Evolutionary conservation across 495 filamentous ascomycete species (phyloP).

Genomic region (Aspergillus homomorphus): DNA sequence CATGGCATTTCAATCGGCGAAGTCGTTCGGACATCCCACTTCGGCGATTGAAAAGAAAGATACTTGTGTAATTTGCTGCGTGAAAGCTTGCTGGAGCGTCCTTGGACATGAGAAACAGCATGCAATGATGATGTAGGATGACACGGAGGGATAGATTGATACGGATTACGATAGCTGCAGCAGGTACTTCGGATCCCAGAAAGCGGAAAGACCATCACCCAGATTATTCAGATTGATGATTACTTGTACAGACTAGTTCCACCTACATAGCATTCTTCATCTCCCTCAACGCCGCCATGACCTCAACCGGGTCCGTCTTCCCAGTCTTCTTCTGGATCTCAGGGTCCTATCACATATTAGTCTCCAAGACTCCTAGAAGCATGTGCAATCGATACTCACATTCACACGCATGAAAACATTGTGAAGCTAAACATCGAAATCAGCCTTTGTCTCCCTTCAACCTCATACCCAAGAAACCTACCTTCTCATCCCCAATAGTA

Average conservation of each 20-base stretch:
- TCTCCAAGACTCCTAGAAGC: slow-evolving; percentile 5
- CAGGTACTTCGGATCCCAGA: no score
- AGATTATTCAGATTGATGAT: no score
- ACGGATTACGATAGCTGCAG: no score
- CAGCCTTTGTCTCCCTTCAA: slow-evolving; percentile 3
- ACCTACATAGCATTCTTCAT: slow-evolving; percentile 78
- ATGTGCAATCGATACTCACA: no score
- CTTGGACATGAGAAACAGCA: no score
- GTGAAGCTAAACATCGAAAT: slow-evolving; percentile 60
- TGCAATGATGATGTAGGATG: no score
- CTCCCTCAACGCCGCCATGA: slow-evolving; percentile 82
- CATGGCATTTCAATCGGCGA: slow-evolving; percentile 5
- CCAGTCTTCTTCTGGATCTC: slow-evolving; percentile 80
- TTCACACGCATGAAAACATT: slow-evolving; percentile 95
- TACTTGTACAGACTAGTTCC: no score
- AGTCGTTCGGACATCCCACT: not conserved
- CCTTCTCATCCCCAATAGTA: slow-evolving; percentile 98
- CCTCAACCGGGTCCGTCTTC: slow-evolving; percentile 75
- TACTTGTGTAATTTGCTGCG: no score
- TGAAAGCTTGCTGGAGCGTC: no score
- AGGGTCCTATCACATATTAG: slow-evolving; percentile 58
- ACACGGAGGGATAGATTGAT: no score
- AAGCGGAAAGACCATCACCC: no score
- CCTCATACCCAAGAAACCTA: slow-evolving; percentile 30
- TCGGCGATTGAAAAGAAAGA: not conserved